Evolutionary conservation across 495 filamentous ascomycete genomes (phyloP), one percentile per base, ranked within the genome.

Genomic region (Tuber melanosporum): DNA sequence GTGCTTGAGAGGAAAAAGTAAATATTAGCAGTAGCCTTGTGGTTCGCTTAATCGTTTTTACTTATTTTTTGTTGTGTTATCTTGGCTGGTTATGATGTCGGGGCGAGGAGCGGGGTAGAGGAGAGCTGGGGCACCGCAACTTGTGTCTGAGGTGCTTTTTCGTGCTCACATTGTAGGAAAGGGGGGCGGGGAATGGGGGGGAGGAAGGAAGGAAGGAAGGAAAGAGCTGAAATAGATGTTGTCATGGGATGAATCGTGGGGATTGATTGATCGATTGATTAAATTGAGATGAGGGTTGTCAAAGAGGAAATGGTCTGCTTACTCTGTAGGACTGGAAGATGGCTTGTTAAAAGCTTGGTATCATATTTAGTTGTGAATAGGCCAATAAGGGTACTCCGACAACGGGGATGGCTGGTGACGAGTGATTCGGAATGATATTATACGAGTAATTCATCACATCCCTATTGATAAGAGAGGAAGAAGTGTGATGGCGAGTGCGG

Each of bases 21-120:
- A 66, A 66, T 66, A 66, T 66, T 32, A 32, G 57, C 57, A 66
- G 57, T 32, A 66, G 57, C 57, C 57, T 66, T 66, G 57, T 32
- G n/a, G 57, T 66, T 66, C 57, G 57, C n/a, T 66, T 66, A n/a
- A n/a, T 14, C 14, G 26, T 66, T 66, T 32, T 32, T 66, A 57
- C 26, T 57, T 49, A 22, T 49, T 57, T 26, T 57, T 57, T 57
- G 22, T 17, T 17, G 57, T 66, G 57, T 66, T 66, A 66, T n/a
- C 22, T n/a, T 57, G 20, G 32, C 52, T 6, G 4, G 52, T 32
- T 32, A 32, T 32, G n/a, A 66, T 32, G n/a, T n/a, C 3, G 26
- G 57, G n/a, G 9, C 57, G n/a, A 2, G 32, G n/a, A 12, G 32
- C 12, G 0, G 10, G 26, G 22, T 26, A 0, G n/a, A 57, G 39